These are phyloP conservation scores for Suhomyces sp. DNA, from an alignment of 805 yeast species.

Conservation along the genomic window DNA sequence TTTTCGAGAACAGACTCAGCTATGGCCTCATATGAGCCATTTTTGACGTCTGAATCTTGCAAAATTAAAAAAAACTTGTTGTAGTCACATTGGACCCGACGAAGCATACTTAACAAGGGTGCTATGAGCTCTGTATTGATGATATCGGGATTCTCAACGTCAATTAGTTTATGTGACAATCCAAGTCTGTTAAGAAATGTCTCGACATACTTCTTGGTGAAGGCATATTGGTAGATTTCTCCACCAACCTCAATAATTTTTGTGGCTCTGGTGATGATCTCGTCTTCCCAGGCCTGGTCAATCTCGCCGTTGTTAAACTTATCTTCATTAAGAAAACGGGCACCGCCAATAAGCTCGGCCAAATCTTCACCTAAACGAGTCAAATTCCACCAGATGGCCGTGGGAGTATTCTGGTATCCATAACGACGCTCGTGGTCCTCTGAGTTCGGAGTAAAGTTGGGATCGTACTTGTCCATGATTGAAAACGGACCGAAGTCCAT, in stretches of 20 bases:
- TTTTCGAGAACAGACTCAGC: constrained; percentile 20
- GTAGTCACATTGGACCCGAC: constrained; percentile 67
- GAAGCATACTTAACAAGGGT: constrained; percentile 60
- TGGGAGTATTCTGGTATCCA: constrained; percentile 79
- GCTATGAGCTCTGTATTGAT: constrained; percentile 46
- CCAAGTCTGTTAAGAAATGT: constrained; percentile 71
- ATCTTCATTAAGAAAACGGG: constrained; percentile 45
- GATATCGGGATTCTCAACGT: constrained; percentile 32
- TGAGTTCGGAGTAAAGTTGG: constrained; percentile 82
- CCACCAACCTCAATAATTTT: constrained; percentile 61
- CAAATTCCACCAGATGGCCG: constrained; percentile 90
- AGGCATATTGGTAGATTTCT: constrained; percentile 60
- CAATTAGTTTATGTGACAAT: constrained; percentile 39
- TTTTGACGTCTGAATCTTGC: constrained; percentile 40
- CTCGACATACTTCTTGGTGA: constrained; percentile 55
- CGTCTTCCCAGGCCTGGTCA: constrained; percentile 48
- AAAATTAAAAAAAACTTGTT: constrained; percentile 72
- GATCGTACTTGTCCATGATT: constrained; percentile 81
- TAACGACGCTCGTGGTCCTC: constrained; percentile 75
- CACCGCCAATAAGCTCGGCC: constrained; percentile 77
- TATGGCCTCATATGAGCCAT: constrained; percentile 7
- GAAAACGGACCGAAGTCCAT: constrained; percentile 96
- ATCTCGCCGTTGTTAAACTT: constrained; percentile 41
- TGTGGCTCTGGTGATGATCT: constrained; percentile 59
- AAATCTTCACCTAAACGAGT: constrained; percentile 79